phyloP scores from a whole-genome alignment of 225 moss, liverwort and hornwort genomes.

The Anthoceros angustus region DNA sequence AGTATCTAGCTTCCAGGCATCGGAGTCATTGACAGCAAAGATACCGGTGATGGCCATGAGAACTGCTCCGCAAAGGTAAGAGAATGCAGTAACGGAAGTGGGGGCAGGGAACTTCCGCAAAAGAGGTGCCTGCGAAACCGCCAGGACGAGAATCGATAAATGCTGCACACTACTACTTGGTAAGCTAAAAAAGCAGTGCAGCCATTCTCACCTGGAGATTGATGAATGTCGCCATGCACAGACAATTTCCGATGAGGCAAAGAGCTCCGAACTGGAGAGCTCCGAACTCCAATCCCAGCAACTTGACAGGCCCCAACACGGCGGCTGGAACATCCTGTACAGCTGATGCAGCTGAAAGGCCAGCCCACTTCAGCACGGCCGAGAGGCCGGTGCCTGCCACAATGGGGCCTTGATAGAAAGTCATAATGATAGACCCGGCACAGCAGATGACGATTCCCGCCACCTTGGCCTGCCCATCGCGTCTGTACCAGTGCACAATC shows the following conservation, averaged over 20 bases:
- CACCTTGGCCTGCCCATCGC: constrained; percentile 60
- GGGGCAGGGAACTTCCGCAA: constrained; percentile 48
- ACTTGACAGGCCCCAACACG: constrained; percentile 6
- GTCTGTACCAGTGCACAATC: constrained; percentile 43
- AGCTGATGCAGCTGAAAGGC: constrained; percentile 10
- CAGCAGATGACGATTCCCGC: constrained; percentile 49
- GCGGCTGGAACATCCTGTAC: constrained; percentile 7
- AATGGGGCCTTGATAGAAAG: constrained; percentile 48
- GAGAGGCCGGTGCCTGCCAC: constrained; percentile 10
- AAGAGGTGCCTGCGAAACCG: constrained; percentile 21
- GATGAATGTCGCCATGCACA: constrained; percentile 25
- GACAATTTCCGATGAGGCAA: constrained; percentile 26
- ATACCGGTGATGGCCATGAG: constrained; percentile 52
- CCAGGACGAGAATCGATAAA: background rate
- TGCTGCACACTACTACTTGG: background rate
- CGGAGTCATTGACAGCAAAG: constrained; percentile 37
- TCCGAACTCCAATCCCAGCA: background rate
- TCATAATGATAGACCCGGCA: constrained; percentile 44
- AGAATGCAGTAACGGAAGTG: constrained; percentile 44
- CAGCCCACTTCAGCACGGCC: constrained; percentile 4
- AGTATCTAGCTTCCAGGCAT: constrained; percentile 41
- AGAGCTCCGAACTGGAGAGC: constrained; percentile 41
- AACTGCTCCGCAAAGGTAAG: constrained; percentile 47
- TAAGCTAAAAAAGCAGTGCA: constrained; percentile 9
- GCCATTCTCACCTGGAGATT: constrained; percentile 41